These are phyloP conservation scores for Penicillium coprophilum DNA, from an alignment of 495 filamentous ascomycete species.

Conservation along the genomic window DNA sequence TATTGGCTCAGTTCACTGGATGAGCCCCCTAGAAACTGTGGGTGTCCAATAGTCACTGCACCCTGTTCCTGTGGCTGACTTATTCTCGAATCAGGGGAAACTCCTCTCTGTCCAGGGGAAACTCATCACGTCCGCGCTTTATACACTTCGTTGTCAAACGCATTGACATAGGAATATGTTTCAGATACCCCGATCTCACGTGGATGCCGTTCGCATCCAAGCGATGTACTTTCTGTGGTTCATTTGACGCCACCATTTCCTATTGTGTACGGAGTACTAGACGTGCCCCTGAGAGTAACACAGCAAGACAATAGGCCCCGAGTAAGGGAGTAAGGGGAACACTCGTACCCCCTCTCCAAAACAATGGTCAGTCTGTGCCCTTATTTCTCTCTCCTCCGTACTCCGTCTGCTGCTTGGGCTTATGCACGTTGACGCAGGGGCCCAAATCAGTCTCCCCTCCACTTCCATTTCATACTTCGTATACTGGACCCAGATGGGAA, in stretches of 20 bases:
- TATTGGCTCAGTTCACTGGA: slow-evolving; percentile 20
- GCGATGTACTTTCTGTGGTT: background rate
- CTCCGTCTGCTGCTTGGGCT: slow-evolving; percentile 9
- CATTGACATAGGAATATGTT: slow-evolving; percentile 14
- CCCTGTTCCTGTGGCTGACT: slow-evolving; percentile 8
- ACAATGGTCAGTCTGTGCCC: slow-evolving; percentile 7
- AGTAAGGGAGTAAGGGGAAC: slow-evolving; percentile 21
- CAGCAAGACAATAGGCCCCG: too few relatives aligned
- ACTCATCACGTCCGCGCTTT: background rate
- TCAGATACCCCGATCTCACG: slow-evolving; percentile 35
- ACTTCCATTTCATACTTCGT: background rate
- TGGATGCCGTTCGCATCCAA: slow-evolving; percentile 29
- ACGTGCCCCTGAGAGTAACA: slow-evolving; percentile 6
- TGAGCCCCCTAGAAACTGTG: slow-evolving; percentile 29
- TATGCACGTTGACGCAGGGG: slow-evolving; percentile 25
- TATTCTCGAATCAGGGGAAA: slow-evolving; percentile 26
- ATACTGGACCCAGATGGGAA: background rate
- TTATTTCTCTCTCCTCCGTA: slow-evolving; percentile 7
- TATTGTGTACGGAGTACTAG: background rate
- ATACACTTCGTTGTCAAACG: background rate
- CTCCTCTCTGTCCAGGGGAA: slow-evolving; percentile 2
- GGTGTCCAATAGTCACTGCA: slow-evolving; percentile 15
- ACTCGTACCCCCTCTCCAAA: slow-evolving; percentile 8
- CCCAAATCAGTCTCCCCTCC: slow-evolving; percentile 12
- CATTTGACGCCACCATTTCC: slow-evolving; percentile 11